Conservation (phyloP, 2,329 filamentous ascomycete genomes). For the Trichoderma koningii region DNA sequence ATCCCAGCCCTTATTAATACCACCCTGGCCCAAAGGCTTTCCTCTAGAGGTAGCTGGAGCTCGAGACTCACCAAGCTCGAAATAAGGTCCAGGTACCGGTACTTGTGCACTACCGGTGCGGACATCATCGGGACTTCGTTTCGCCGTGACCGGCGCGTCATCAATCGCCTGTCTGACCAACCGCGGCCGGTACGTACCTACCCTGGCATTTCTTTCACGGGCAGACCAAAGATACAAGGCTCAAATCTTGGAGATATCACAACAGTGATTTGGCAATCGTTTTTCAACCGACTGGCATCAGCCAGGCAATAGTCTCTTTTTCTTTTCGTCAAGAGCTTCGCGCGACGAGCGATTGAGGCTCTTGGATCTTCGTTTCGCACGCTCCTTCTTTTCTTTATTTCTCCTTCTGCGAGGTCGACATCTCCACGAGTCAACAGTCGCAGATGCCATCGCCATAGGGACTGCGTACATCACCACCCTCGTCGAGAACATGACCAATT, state of each 20-base stretch:
- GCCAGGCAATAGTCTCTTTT: background rate
- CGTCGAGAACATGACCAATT: constrained; percentile 45
- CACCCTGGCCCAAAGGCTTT: background rate
- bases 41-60: background rate
- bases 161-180: constrained; percentile 3
- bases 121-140: constrained; percentile 31
- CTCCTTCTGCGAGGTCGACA: background rate
- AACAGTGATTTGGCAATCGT: background rate
- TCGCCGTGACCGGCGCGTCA: constrained; percentile 30
- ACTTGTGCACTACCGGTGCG: too few relatives aligned
- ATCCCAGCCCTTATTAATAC: constrained; percentile 14
- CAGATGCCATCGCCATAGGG: constrained; percentile 25
- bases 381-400: background rate
- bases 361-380: background rate
- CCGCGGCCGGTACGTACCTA: constrained; percentile 15
- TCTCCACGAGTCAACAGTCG: background rate
- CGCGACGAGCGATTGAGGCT: background rate
- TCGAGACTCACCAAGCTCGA: too few relatives aligned
- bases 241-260: constrained; percentile 16
- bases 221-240: constrained; percentile 1
- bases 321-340: background rate
- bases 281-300: background rate
- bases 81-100: too few relatives aligned
- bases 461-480: background rate
- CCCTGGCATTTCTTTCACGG: constrained; percentile 1